Evolutionary conservation across 1,284 basidiomycete species (phyloP).

Genomic region (Malassezia nana): DNA sequence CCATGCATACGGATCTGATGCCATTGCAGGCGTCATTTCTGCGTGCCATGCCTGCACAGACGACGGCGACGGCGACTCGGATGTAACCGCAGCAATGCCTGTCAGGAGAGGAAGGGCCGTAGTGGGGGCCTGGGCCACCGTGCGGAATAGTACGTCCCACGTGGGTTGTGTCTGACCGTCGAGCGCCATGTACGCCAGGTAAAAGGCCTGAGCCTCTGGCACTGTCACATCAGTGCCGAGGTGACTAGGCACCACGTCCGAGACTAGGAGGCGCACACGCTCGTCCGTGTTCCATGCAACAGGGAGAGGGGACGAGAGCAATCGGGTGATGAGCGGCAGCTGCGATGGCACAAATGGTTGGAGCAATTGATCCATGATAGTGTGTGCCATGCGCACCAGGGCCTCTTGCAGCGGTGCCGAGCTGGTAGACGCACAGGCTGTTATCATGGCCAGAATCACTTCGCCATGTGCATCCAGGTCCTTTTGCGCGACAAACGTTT

Average conservation of each 20-base stretch:
- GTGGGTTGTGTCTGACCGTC: background rate
- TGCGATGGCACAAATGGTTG: background rate
- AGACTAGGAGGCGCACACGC: background rate
- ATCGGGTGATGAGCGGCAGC: background rate
- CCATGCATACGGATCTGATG: background rate
- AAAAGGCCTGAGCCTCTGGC: background rate
- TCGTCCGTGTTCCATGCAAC: background rate
- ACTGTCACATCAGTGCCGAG: background rate
- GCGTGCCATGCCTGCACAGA: background rate
- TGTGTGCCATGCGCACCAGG: background rate
- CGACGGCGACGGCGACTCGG: background rate
- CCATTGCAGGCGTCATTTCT: background rate
- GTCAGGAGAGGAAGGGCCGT: slow-evolving; percentile 2
- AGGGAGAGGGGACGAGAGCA: background rate
- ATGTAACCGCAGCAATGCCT: background rate
- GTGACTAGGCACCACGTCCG: background rate
- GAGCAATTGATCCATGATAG: background rate
- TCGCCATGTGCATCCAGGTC: background rate
- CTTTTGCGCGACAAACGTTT: background rate
- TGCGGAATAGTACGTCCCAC: background rate
- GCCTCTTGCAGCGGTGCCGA: background rate
- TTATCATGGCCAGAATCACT: background rate
- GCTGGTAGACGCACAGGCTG: background rate
- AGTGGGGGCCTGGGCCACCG: background rate
- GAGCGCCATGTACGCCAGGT: slow-evolving; percentile 7